These are phyloP conservation scores for Sesbania bispinosa DNA, from an alignment of 306 rosid species.

Conservation along the genomic window DNA sequence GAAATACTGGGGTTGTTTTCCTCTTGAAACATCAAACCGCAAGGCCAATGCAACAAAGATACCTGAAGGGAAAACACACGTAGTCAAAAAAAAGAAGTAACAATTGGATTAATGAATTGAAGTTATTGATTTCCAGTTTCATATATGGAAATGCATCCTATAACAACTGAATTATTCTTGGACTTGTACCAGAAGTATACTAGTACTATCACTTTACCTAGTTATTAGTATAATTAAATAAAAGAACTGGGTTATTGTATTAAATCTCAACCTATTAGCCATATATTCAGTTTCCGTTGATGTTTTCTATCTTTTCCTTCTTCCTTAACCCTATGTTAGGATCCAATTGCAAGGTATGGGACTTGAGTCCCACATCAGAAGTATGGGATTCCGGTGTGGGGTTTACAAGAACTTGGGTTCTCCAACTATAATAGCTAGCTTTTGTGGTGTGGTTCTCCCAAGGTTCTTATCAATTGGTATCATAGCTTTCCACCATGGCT, in stretches of 20 bases:
- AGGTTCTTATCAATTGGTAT: too few species aligned
- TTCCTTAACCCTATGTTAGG: too few species aligned
- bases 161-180: too few species aligned
- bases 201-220: background rate
- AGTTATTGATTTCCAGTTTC: background rate
- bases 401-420: too few species aligned
- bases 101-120: too few species aligned
- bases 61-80: conserved; percentile 45
- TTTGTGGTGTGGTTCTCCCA: too few species aligned
- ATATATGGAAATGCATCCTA: background rate
- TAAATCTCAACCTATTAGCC: too few species aligned
- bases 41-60: conserved; percentile 96
- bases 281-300: background rate
- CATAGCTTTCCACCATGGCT: too few species aligned
- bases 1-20: conserved; percentile 74
- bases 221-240: background rate
- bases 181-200: background rate
- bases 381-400: too few species aligned
- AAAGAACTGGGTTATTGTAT: background rate
- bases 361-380: too few species aligned
- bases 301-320: background rate
- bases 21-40: conserved; percentile 95
- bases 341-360: too few species aligned
- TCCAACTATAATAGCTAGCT: too few species aligned
- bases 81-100: background rate